phyloP scores from a whole-genome alignment of 257 asterid genomes.

The Penstemon davidsonii region DNA sequence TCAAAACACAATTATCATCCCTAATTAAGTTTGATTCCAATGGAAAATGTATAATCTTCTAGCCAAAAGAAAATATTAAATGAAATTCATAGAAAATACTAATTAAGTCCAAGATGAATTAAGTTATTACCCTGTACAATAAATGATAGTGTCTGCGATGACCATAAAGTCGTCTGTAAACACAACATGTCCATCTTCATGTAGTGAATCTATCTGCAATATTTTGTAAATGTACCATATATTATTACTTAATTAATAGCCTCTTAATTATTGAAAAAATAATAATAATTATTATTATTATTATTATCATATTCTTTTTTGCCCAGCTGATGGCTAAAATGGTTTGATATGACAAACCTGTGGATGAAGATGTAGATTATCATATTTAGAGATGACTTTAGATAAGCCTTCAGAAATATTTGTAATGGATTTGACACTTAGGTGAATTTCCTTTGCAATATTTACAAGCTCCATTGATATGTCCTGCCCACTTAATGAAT shows the following conservation, averaged over 20 bases:
- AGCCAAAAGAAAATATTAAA: no score
- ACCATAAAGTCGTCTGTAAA: constrained; percentile 61
- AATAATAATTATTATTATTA: not conserved
- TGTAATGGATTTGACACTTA: constrained; percentile 50
- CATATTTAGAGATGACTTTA: constrained; percentile 64
- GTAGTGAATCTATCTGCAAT: constrained; percentile 70
- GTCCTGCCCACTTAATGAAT: constrained; percentile 81
- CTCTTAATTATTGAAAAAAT: not conserved
- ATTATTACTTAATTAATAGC: not conserved
- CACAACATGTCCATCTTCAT: constrained; percentile 69
- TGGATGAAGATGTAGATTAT: constrained; percentile 57
- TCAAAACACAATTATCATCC: not conserved
- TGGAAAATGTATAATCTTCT: no score
- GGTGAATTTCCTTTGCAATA: constrained; percentile 72
- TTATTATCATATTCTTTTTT: not conserved
- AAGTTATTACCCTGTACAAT: constrained; percentile 73
- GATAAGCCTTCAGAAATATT: constrained; percentile 61
- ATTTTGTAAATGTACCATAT: constrained; percentile 16
- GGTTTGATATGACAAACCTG: constrained; percentile 42
- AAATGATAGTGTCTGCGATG: constrained; percentile 73
- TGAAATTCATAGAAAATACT: no score
- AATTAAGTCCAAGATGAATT: not conserved
- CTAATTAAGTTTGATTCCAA: not conserved
- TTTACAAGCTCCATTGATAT: constrained; percentile 77
- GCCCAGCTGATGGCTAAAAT: not conserved